Percentiles rank a stretch among this genome's conserved stretches.
phyloP scores from a whole-genome alignment of 441 rosid species.

The Populus hybrid region DNA sequence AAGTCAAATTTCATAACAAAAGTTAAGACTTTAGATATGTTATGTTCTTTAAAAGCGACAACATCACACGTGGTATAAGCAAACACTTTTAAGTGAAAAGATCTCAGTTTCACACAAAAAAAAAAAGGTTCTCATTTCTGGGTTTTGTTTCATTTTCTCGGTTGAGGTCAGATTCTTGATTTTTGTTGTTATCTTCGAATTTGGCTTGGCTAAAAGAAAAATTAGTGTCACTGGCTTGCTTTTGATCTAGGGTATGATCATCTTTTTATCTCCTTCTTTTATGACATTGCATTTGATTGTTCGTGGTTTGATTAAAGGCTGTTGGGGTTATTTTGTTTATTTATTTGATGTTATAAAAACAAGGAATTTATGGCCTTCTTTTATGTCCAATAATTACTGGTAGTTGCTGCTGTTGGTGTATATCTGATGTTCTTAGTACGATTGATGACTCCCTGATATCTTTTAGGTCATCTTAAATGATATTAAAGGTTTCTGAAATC shows the following conservation, averaged over 20 bases:
- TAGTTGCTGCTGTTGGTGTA: neutral
- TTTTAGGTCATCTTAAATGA: neutral
- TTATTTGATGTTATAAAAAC: neutral
- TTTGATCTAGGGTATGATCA: conserved; percentile 17
- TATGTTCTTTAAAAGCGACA: neutral
- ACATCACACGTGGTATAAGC: neutral
- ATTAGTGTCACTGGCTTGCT: neutral
- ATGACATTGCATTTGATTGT: conserved; percentile 10
- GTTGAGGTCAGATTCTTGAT: conserved; percentile 11
- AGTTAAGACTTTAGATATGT: neutral
- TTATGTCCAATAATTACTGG: neutral
- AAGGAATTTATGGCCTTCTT: neutral
- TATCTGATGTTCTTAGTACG: neutral
- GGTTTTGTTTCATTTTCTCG: conserved; percentile 7
- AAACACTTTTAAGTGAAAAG: neutral
- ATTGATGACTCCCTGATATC: neutral
- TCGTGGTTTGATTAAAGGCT: neutral
- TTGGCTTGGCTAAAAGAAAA: neutral
- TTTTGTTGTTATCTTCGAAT: conserved; percentile 6
- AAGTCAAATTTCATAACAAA: neutral
- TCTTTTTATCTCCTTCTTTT: neutral
- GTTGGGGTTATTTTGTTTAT: neutral
- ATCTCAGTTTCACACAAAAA: neutral
- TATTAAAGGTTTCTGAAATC: neutral
- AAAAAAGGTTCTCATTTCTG: neutral